phyloP scores from a whole-genome alignment of 2,329 filamentous ascomycete genomes.

The Alternaria ethzedia region DNA sequence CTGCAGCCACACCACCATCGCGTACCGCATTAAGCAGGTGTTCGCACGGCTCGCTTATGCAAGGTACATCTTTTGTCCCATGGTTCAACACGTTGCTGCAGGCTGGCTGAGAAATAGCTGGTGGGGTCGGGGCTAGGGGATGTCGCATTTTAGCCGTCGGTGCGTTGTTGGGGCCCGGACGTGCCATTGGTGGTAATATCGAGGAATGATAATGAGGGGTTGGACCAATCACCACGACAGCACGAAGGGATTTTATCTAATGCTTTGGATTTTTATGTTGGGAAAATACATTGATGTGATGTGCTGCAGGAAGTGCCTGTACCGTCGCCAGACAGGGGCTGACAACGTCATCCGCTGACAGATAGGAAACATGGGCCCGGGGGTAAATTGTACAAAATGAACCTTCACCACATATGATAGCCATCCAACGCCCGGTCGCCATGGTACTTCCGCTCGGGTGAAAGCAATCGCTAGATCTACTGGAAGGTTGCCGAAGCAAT shows the following conservation, averaged over 20 bases:
- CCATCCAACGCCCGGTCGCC: not conserved
- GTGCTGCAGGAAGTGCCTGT: not conserved
- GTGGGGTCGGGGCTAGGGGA: not conserved
- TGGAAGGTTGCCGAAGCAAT: not conserved
- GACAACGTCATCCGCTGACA: not conserved
- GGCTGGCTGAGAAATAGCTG: not conserved
- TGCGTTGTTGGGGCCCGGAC: not conserved
- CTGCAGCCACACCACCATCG: not conserved
- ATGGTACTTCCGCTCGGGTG: not conserved
- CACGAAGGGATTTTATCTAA: not conserved
- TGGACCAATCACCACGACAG: not conserved
- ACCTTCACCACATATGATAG: not conserved
- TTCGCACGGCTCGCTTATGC: constrained; percentile 14
- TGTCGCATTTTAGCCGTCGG: not conserved
- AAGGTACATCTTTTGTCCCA: constrained; percentile 6
- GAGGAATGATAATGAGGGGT: not conserved
- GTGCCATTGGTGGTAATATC: not conserved
- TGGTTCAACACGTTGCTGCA: not conserved
- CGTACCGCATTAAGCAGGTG: not conserved
- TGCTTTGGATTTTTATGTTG: not conserved
- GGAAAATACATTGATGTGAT: not conserved
- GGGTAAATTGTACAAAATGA: not conserved
- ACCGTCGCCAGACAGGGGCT: not conserved
- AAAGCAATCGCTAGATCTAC: not conserved
- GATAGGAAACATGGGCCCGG: not conserved